Conservation (phyloP, 2,329 filamentous ascomycete genomes). For the Biscogniauxia mediterranea region DNA sequence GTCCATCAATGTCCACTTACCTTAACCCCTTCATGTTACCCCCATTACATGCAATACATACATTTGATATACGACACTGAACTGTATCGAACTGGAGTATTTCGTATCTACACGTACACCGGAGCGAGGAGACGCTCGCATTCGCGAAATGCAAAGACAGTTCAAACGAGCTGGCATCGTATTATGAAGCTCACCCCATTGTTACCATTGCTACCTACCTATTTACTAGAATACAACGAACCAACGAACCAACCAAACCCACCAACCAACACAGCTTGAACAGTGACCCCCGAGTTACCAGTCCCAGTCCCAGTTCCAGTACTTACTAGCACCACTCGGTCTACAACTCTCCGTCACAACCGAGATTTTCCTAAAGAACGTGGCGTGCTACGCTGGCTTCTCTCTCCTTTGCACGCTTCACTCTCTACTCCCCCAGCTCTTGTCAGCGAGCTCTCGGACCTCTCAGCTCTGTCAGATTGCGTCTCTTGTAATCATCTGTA, state of each 20-base stretch:
- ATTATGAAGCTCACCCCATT: too few relatives aligned
- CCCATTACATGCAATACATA: not conserved
- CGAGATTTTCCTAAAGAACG: constrained; percentile 10
- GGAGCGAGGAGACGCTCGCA: not conserved
- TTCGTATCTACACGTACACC: not conserved
- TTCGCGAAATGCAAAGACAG: not conserved
- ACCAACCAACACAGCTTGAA: not conserved
- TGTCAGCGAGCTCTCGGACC: not conserved
- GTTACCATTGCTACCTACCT: too few relatives aligned
- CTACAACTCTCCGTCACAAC: constrained; percentile 10
- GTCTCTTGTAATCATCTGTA: not conserved
- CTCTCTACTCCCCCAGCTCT: not conserved
- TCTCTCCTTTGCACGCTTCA: not conserved
- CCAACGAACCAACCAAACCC: too few relatives aligned
- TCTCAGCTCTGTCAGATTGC: not conserved
- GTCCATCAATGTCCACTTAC: not conserved
- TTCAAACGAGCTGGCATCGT: not conserved
- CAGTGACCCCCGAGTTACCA: too few relatives aligned
- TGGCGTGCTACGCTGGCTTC: constrained; percentile 2
- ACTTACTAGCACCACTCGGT: not conserved
- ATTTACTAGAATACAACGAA: too few relatives aligned
- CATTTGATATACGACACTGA: too few relatives aligned
- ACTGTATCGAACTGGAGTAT: not conserved
- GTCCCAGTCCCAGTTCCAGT: too few relatives aligned
- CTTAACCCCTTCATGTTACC: too few relatives aligned